Base-by-base conservation (phyloP, 2,329 filamentous ascomycete species). In the Diaporthe capsici region DNA sequence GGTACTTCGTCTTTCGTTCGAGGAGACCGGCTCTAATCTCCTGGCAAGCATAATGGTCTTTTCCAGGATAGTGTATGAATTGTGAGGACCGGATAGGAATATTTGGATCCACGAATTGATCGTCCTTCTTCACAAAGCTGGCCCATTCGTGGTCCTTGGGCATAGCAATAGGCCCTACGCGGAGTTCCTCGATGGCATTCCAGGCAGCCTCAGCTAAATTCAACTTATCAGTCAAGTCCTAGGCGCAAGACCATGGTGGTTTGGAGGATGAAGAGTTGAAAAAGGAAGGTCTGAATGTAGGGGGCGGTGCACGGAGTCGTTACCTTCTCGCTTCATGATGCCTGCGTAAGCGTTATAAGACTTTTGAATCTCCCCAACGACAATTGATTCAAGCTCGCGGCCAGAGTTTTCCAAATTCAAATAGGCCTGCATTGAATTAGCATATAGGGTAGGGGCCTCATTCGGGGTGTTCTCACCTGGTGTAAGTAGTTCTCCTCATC, bases 401-500 rank as follows among this genome's bases (percentile, higher is more conserved):
- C 97, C 97, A 22, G 97, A 98, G 79, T 92, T 94, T 84, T 99
- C 97, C 20, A 99, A 89, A 82, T 99, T 98, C 71, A 98, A 88
- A 81, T 97, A 98, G 13, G 97, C 97, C 94, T 98, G 71, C 12
- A 13, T 2, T 10, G 20, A 13, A 73, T 82, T 74, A 82, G 80
- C 71, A 76, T 78, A 44, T 7, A 12, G 5, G 22, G 8, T 7
- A 2, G 31, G 37, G 17, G 12, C 7, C n/a, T 28, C 25, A 25
- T 51, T n/a, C 28, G 34, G 58, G 44, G 31, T n/a, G 17, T 28
- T 82, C 91, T 84, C 86, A 96, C 95, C 85, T 96, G 91, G 82
- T 98, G 97, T 25, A 99, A 86, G 81, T 99, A 99, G 82, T 98
- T 98, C 82, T 99, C 97, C 84, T 99, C 97, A 79, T 98, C 94